Evolutionary conservation across 768 basidiomycete genomes (phyloP), one percentile per base, ranked within the genome.

Genomic region (Pleurotus sapidus): DNA sequence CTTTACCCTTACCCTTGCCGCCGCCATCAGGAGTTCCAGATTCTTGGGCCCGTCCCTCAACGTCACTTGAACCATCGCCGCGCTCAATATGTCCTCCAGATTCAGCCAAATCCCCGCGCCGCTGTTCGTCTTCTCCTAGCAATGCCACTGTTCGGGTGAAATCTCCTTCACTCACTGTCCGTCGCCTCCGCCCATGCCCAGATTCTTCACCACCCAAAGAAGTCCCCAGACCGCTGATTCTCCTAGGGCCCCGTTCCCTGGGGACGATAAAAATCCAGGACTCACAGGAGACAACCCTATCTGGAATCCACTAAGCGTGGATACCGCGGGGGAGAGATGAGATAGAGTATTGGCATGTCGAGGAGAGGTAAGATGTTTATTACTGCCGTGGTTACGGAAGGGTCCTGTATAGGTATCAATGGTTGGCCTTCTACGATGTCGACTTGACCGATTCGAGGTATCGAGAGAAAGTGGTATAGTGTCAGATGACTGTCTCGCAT

Each of bases 251-350:
- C 30, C 30, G 30, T 61, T 82, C 78, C 47, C 72, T 68, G 18
- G 86, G 87, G 53, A 84, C 74, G 46, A 89, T 78, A n/a, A 76
- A 62, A 91, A 91, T n/a, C 89, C 89, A 30, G 89, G 89, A 63
- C 87, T 88, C 55, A 87, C 72, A 14, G 89, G 86, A 23, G 87
- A 88, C 40, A 91, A 65, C 4, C 89, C 89, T 61, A 91, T 90
- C 62, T 86, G 84, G 71, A 91, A 84, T 5, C 88, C 89, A 3
- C 74, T 61, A 17, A 81, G 61, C 8, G 74, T 66, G 1, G 76
- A 69, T 5, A 73, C 72, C 14, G 75, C 66, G 42, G 73, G 67
- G 15, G 60, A 53, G 20, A 59, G 56, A 59, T 68, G 65, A 23
- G 54, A 40, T 30, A 20, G 57, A 49, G 59, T 65, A 49, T 46